Conservation (phyloP, 176 grass and related monocot species). For the Raddia guianensis region DNA sequence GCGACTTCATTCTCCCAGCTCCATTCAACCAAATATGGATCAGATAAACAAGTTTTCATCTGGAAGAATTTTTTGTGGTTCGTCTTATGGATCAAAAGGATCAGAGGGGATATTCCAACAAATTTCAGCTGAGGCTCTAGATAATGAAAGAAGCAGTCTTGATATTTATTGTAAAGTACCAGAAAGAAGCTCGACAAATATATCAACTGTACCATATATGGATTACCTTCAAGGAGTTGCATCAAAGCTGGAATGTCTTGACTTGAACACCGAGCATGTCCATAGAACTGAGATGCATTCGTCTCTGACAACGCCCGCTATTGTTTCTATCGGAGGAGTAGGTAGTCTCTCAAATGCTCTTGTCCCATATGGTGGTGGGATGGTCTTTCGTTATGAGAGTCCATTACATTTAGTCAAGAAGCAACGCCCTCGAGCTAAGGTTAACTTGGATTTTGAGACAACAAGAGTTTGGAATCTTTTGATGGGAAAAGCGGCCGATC, state of each 20-base stretch:
- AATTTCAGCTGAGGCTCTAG: slow-evolving; percentile 1
- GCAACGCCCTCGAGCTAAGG: slow-evolving; percentile 61
- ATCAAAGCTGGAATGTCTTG: slow-evolving; percentile 50
- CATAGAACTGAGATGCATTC: slow-evolving; percentile 45
- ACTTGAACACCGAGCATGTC: slow-evolving; percentile 45
- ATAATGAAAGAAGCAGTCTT: slow-evolving; percentile 18
- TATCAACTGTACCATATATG: slow-evolving; percentile 49
- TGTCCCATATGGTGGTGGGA: slow-evolving; percentile 37
- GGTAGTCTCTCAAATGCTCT: slow-evolving; percentile 45
- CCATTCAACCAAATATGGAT: slow-evolving; percentile 35
- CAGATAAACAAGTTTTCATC: slow-evolving; percentile 17
- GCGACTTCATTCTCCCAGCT: slow-evolving; percentile 17
- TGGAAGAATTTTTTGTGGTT: slow-evolving; percentile 24
- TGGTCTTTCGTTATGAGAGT: slow-evolving; percentile 51
- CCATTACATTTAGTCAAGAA: slow-evolving; percentile 50
- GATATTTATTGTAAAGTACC: slow-evolving; percentile 35
- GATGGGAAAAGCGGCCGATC: slow-evolving; percentile 57
- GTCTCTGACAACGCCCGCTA: slow-evolving; percentile 5
- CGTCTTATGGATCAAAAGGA: slow-evolving; percentile 24
- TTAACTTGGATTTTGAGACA: slow-evolving; percentile 75
- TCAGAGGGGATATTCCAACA: slow-evolving; percentile 23
- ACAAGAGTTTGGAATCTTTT: slow-evolving; percentile 77
- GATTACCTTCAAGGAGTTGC: slow-evolving; percentile 41
- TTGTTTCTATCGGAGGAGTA: slow-evolving; percentile 42
- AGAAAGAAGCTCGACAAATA: slow-evolving; percentile 33